These are phyloP conservation scores for Austropuccinia psidii DNA, from an alignment of 1,284 basidiomycete genomes.

Conservation along the genomic window DNA sequence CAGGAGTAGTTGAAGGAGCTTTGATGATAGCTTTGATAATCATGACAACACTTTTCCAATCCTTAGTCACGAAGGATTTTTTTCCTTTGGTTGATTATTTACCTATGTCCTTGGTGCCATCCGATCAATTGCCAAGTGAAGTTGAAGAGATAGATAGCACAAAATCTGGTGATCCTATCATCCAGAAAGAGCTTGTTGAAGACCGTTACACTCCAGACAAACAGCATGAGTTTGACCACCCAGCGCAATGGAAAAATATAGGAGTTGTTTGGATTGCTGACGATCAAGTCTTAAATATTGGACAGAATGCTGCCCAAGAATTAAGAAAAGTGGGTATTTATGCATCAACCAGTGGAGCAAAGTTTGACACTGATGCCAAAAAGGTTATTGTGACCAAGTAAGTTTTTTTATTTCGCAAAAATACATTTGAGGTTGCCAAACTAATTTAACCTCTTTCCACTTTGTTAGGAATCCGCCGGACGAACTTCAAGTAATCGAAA, in stretches of 20 bases:
- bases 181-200: not conserved
- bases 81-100: slow-evolving; percentile 31
- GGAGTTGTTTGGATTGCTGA: slow-evolving; percentile 69
- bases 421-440: not conserved
- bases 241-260: slow-evolving; percentile 44
- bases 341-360: slow-evolving; percentile 56
- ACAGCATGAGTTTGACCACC: slow-evolving; percentile 42
- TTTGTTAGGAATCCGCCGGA: slow-evolving; percentile 22
- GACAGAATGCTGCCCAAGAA: slow-evolving; percentile 57
- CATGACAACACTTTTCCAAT: slow-evolving; percentile 14
- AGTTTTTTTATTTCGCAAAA: not conserved
- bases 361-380: slow-evolving; percentile 55
- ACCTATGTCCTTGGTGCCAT: slow-evolving; percentile 27
- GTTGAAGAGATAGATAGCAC: not conserved
- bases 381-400: slow-evolving; percentile 27
- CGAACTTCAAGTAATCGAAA: slow-evolving; percentile 3
- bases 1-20: slow-evolving; percentile 16
- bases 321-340: slow-evolving; percentile 58
- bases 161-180: slow-evolving; percentile 19
- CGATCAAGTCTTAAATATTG: slow-evolving; percentile 60
- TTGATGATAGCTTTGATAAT: slow-evolving; percentile 33
- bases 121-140: not conserved
- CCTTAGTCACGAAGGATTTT: slow-evolving; percentile 1
- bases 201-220: not conserved
- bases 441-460: not conserved